Evolutionary conservation across 176 grass and related monocot species (phyloP).

Genomic region (Tillandsia fasciculata): DNA sequence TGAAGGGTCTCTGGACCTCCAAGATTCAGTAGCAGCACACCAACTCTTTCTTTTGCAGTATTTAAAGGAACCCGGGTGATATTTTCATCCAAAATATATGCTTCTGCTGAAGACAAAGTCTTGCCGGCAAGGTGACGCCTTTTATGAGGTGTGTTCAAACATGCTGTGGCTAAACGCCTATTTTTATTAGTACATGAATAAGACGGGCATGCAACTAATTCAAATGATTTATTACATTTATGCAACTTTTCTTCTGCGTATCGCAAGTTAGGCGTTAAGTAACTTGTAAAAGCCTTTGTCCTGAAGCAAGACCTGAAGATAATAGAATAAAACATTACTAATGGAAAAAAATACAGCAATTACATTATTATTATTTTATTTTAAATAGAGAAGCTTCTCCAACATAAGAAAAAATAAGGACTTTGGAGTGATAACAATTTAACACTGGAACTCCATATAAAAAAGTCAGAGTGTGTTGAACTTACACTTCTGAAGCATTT

Average conservation of each 20-base stretch:
- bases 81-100: constrained; percentile 28
- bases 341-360: not conserved
- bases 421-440: not conserved
- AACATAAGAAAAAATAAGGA: not conserved
- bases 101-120: constrained; percentile 24
- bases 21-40: constrained; percentile 91
- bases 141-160: constrained; percentile 2
- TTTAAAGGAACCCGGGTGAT: constrained; percentile 12
- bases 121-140: constrained; percentile 13
- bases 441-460: not conserved
- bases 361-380: not conserved
- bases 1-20: constrained; percentile 83
- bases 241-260: constrained; percentile 8
- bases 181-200: constrained; percentile 20
- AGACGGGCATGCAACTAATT: constrained; percentile 16
- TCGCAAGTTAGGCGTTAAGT: not conserved
- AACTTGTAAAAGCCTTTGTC: not conserved
- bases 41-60: constrained; percentile 50
- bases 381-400: too few species aligned
- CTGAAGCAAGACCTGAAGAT: constrained; percentile 1
- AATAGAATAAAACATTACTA: not conserved
- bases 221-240: constrained; percentile 15
- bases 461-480: not conserved
- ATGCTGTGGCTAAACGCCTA: not conserved
- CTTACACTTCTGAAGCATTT: not conserved